Evolutionary conservation across 2,329 filamentous ascomycete species (phyloP).

Genomic region (Fusarium protoensiforme): DNA sequence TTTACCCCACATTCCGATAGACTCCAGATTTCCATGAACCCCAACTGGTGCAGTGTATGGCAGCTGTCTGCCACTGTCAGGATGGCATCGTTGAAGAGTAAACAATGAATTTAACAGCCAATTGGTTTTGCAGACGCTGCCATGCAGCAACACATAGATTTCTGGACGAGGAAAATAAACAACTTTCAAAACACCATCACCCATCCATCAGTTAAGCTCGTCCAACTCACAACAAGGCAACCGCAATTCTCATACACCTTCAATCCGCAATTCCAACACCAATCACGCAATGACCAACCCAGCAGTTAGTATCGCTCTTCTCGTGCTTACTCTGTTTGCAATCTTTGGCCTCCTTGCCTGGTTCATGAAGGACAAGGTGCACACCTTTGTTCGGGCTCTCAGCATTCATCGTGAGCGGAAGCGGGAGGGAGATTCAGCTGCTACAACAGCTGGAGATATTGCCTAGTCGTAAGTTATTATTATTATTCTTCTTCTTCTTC

Average conservation of each 20-base stretch:
- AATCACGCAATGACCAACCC: conserved; percentile 42
- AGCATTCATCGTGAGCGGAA: conserved; percentile 33
- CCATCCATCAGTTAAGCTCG: background rate
- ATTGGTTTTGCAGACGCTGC: background rate
- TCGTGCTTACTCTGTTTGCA: conserved; percentile 46
- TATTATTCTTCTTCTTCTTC: background rate
- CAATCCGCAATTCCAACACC: background rate
- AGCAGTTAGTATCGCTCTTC: conserved; percentile 45
- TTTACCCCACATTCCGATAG: conserved; percentile 37
- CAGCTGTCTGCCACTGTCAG: conserved; percentile 17
- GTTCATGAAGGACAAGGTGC: conserved; percentile 44
- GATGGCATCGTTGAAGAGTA: background rate
- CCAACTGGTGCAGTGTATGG: background rate
- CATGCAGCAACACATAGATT: background rate
- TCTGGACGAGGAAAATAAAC: background rate
- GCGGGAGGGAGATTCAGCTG: conserved; percentile 8
- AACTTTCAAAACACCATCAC: background rate
- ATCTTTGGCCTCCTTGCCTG: conserved; percentile 45
- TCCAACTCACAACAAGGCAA: background rate
- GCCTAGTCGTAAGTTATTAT: conserved; percentile 25
- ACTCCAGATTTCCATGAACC: conserved; percentile 26
- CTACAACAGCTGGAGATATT: conserved; percentile 14
- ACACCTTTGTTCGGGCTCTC: conserved; percentile 45
- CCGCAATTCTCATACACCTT: background rate
- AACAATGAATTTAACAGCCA: background rate